Percentiles rank a stretch among this genome's conserved stretches.
These are phyloP conservation scores for Erodium texanum DNA, from an alignment of 441 rosid species.

Conservation along the genomic window DNA sequence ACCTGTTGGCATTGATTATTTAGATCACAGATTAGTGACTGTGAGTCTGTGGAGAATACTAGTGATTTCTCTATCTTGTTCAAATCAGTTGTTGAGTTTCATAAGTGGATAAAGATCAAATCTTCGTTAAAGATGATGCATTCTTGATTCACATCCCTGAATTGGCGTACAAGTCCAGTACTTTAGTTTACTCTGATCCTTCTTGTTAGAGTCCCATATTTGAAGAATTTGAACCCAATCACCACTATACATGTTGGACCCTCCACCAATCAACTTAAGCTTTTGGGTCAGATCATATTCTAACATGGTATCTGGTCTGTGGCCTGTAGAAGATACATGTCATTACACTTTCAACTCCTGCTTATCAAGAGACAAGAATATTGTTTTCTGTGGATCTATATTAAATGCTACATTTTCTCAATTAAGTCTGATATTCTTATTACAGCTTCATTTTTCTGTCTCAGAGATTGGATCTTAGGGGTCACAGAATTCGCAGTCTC, in stretches of 20 bases:
- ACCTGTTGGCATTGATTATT: background rate
- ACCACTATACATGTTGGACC: background rate
- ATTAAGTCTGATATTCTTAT: conserved; percentile 18
- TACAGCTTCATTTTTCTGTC: conserved; percentile 9
- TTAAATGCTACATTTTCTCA: conserved; percentile 8
- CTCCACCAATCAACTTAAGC: background rate
- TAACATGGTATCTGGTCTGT: background rate
- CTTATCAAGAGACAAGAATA: background rate
- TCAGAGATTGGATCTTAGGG: conserved; percentile 97
- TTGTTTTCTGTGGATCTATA: background rate
- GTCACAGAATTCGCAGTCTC: conserved; percentile 83
- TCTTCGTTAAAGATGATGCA: background rate
- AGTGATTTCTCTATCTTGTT: background rate
- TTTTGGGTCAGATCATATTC: background rate
- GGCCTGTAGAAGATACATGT: background rate
- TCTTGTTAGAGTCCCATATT: background rate
- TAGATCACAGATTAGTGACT: background rate
- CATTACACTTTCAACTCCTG: background rate
- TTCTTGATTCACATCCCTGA: background rate
- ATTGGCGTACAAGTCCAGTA: background rate
- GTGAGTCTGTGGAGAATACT: background rate
- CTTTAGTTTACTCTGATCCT: background rate
- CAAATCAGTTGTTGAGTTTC: background rate
- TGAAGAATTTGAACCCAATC: background rate
- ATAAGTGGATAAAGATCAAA: background rate